Percentiles rank a stretch among this genome's conserved stretches.
Evolutionary conservation across 2,329 filamentous ascomycete species (phyloP).

Genomic region (Lojkania enalia): DNA sequence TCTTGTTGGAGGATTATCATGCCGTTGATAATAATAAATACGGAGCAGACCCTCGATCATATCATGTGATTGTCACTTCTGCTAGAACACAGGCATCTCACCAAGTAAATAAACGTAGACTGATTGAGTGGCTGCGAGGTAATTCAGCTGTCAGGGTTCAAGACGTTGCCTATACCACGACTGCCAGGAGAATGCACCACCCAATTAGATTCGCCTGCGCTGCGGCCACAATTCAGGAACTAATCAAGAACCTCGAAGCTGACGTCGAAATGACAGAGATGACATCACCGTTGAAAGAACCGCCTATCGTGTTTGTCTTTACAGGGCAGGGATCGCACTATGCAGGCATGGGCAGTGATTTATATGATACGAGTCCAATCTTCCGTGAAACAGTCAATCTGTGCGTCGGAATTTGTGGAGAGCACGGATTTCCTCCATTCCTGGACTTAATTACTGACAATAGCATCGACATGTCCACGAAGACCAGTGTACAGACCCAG

Average conservation of each 20-base stretch:
- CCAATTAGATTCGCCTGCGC: conserved; percentile 4
- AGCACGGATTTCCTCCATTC: conserved; percentile 8
- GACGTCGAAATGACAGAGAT: conserved; percentile 61
- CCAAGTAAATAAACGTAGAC: conserved; percentile 1
- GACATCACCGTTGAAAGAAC: conserved; percentile 9
- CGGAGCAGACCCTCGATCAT: conserved; percentile 19
- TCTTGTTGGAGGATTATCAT: background rate
- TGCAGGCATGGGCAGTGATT: conserved; percentile 11
- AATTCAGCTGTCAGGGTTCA: too few species aligned
- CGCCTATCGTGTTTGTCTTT: conserved; percentile 39
- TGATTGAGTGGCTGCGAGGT: too few species aligned
- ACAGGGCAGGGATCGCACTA: conserved; percentile 42
- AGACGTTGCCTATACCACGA: conserved; percentile 24
- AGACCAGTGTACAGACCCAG: conserved; percentile 35
- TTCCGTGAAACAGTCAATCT: conserved; percentile 22
- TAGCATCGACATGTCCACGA: background rate
- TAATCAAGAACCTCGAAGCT: background rate
- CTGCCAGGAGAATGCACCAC: conserved; percentile 24
- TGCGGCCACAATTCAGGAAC: conserved; percentile 10
- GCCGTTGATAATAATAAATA: background rate
- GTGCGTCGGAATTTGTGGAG: background rate
- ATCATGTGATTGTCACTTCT: conserved; percentile 19
- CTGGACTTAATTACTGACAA: conserved; percentile 8
- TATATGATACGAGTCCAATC: conserved; percentile 13
- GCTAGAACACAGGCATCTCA: conserved; percentile 11